A percentile compares a stretch with the other conserved stretches of the same genome.
These are phyloP conservation scores for Polyporus tsugae DNA, from an alignment of 1,284 basidiomycete genomes.

Conservation along the genomic window DNA sequence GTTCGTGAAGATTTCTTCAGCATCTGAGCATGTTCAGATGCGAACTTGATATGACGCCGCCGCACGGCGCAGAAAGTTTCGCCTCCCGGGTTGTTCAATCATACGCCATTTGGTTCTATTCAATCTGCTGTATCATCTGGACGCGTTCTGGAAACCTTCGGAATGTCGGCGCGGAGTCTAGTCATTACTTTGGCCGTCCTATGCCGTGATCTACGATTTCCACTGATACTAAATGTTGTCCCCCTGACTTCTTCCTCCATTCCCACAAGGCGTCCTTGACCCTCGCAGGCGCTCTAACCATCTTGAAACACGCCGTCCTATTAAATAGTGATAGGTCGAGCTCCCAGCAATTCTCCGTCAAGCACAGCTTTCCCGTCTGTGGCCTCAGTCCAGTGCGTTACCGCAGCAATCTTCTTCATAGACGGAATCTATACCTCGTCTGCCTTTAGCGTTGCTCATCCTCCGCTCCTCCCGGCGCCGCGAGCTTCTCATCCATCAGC, in stretches of 20 bases:
- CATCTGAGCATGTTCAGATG: not conserved
- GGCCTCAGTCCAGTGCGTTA: not conserved
- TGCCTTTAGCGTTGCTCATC: constrained; percentile 1
- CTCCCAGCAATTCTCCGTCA: not conserved
- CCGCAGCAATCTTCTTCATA: not conserved
- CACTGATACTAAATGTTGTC: not conserved
- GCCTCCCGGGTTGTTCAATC: not conserved
- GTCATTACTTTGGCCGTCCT: not conserved
- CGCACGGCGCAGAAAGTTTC: not conserved
- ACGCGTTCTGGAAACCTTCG: not conserved
- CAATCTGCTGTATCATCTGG: not conserved
- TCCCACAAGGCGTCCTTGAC: not conserved
- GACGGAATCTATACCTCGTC: not conserved
- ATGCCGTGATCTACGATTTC: not conserved
- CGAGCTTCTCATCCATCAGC: not conserved
- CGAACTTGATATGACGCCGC: not conserved
- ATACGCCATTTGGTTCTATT: not conserved
- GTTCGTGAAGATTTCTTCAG: not conserved
- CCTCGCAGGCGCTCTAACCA: not conserved
- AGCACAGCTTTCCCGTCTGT: not conserved
- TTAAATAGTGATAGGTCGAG: not conserved
- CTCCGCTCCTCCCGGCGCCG: not conserved
- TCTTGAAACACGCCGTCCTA: not conserved
- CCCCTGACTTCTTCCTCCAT: not conserved
- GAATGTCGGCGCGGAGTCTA: not conserved